Base-by-base conservation (phyloP, 805 yeast genomes). In the Starmerella tilneyi region DNA sequence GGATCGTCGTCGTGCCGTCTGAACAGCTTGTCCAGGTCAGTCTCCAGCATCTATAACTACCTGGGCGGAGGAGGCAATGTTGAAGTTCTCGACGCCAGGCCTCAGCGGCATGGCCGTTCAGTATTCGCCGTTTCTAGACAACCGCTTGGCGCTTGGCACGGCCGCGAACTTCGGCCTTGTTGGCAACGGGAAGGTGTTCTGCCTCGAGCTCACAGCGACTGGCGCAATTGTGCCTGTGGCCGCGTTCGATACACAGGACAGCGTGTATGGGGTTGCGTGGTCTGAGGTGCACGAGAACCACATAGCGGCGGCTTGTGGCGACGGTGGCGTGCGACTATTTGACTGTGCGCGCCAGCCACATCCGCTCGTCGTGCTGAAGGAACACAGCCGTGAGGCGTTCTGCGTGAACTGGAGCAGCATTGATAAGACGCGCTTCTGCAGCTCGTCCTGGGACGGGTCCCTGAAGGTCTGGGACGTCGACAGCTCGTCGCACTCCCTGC, bases 111-210 rank as follows among this genome's bases (percentile, higher is more conserved):
- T 84, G 59, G 79, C 81, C 0, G 81, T 86, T 13, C 81, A 80
- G 56, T 92, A 89, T 66, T 85, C 96, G 0, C 96, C 97, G 1
- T 89, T 78, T 57, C 83, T 77, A 56, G 97, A 89, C 63, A 84
- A 82, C 65, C 82, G 84, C 57, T 58, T 89, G 19, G 96, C 95
- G 0, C 89, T 85, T 26, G 94, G 94, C 0, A 72, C 94, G 0
- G 80, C 95, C 1, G 85, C 96, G 22, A 92, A 89, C 65, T 89
- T 78, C 62, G 97, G 97, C 1, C 67, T 89, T 4, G 95, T 86
- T 3, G 98, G 98, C 2, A 89, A 89, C 62, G 98, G 98, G 5
- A 73, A 84, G 54, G 66, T 89, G 23, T 79, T 68, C 54, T 69
- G 89, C 1, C 66, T 89, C 20, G 77, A 76, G 40, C 82, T 89